phyloP scores from a whole-genome alignment of 805 yeast species.

The Schwanniomyces sp. region DNA sequence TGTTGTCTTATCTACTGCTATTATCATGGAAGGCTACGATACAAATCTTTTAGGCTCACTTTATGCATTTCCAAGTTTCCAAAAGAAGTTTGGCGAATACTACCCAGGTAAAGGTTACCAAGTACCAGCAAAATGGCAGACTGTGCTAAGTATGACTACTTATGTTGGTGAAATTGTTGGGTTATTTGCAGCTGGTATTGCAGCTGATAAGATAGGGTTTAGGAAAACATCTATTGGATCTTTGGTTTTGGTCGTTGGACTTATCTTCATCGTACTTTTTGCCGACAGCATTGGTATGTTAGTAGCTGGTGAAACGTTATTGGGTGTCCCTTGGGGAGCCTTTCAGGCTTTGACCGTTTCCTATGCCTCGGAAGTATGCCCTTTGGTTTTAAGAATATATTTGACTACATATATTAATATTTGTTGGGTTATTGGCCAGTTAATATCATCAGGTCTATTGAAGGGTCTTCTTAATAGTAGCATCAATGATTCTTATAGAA shows the following conservation, averaged over 20 bases:
- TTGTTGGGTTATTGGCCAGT: constrained; percentile 42
- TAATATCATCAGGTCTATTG: constrained; percentile 41
- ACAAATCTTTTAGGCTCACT: constrained; percentile 31
- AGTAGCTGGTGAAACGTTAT: constrained; percentile 42
- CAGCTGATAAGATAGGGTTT: constrained; percentile 46
- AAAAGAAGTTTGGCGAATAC: constrained; percentile 28
- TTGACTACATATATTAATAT: constrained; percentile 38
- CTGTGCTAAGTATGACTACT: constrained; percentile 27
- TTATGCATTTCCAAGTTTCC: constrained; percentile 36
- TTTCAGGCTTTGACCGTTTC: constrained; percentile 39
- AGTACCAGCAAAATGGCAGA: constrained; percentile 38
- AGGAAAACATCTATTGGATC: constrained; percentile 32
- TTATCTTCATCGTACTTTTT: constrained; percentile 41
- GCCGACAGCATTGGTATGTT: constrained; percentile 36
- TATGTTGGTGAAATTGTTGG: constrained; percentile 45
- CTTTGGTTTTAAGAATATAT: constrained; percentile 39
- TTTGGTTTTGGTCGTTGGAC: constrained; percentile 17
- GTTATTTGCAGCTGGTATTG: constrained; percentile 40
- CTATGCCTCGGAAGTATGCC: constrained; percentile 46
- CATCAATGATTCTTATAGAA: constrained; percentile 29
- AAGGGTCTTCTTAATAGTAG: constrained; percentile 29
- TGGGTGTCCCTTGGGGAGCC: constrained; percentile 46
- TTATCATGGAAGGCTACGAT: constrained; percentile 44
- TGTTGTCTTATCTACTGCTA: constrained; percentile 18
- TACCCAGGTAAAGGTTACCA: constrained; percentile 26